phyloP scores from a whole-genome alignment of 176 grass and related monocot species.

The Cenchrus purpureus region DNA sequence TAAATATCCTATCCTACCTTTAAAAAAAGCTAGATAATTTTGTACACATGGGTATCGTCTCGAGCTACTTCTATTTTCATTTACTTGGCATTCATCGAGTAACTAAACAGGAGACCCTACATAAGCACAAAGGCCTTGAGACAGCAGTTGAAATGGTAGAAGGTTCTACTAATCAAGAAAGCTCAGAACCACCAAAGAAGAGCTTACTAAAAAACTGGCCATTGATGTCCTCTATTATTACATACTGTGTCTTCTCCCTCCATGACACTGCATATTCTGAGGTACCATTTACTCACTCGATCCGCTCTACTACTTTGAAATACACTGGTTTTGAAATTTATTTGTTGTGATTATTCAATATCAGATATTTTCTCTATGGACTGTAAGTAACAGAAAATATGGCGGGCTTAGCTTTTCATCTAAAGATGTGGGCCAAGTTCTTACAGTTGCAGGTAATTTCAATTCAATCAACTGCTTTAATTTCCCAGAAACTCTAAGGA shows the following conservation, averaged over 20 bases:
- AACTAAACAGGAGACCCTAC: conserved; percentile 77
- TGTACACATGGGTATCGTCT: neutral
- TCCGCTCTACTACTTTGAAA: neutral
- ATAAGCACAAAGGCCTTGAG: conserved; percentile 59
- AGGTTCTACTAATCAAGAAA: conserved; percentile 33
- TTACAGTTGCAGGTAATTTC: conserved; percentile 70
- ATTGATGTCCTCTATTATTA: conserved; percentile 74
- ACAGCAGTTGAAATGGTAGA: conserved; percentile 38
- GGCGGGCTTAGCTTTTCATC: conserved; percentile 79
- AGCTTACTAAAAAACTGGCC: conserved; percentile 78
- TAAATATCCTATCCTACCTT: neutral
- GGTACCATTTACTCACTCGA: conserved; percentile 27
- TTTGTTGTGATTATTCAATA: neutral
- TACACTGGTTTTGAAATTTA: neutral
- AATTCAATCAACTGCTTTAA: neutral
- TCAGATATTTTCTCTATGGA: conserved; percentile 97
- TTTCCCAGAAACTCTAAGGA: neutral
- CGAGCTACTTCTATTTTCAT: neutral
- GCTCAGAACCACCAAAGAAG: conserved; percentile 37
- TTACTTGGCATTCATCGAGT: neutral
- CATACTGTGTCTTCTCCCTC: conserved; percentile 75
- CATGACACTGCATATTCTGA: conserved; percentile 78
- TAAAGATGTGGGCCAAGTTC: conserved; percentile 75
- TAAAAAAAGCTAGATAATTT: neutral
- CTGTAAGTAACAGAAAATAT: conserved; percentile 73